Percentiles rank a stretch among this genome's conserved stretches.
phyloP scores from a whole-genome alignment of 257 asterid species.

The Rehmannia glutinosa region DNA sequence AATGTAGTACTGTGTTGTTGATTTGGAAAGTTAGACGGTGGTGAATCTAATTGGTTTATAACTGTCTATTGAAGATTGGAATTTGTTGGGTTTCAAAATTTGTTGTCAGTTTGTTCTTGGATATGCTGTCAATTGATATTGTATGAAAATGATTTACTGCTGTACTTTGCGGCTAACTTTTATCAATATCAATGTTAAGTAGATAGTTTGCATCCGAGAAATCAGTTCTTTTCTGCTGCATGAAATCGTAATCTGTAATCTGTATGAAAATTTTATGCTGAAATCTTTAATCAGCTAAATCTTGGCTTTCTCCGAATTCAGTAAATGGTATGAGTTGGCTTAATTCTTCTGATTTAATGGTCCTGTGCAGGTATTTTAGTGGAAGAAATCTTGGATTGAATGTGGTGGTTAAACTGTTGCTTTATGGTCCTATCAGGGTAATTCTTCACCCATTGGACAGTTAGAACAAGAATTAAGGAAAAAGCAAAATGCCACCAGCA shows the following conservation, averaged over 20 bases:
- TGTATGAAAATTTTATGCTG: not conserved
- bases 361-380: constrained; percentile 25
- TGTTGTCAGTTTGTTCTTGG: not conserved
- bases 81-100: no score
- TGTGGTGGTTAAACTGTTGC: constrained; percentile 31
- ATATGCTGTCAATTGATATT: not conserved
- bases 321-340: not conserved
- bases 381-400: constrained; percentile 24
- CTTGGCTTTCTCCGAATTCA: not conserved
- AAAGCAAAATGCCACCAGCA: constrained; percentile 66
- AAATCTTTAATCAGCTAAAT: not conserved
- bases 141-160: not conserved
- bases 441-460: constrained; percentile 30
- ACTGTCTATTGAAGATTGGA: no score
- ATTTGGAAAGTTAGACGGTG: constrained; percentile 18
- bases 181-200: not conserved
- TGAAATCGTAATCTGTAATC: not conserved
- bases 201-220: not conserved
- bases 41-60: not conserved
- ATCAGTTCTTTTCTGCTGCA: not conserved
- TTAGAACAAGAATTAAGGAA: constrained; percentile 16
- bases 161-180: not conserved
- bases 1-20: constrained; percentile 16
- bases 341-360: not conserved
- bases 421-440: constrained; percentile 46